Conservation (phyloP, 345 rosid genomes). For the Lepidium africanum region DNA sequence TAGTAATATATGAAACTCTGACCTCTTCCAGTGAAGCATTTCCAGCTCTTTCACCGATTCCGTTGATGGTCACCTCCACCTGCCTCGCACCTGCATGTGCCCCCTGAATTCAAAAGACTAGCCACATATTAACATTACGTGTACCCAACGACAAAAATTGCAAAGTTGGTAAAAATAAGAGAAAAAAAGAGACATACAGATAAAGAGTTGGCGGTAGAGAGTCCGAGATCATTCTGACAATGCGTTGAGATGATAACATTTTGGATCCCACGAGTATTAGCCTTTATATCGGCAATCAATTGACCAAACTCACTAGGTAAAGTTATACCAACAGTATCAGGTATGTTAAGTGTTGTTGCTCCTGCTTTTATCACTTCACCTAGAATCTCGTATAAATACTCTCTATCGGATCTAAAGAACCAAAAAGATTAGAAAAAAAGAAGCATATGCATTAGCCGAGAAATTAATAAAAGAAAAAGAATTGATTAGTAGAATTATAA, state of each 20-base stretch:
- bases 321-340: constrained; percentile 92
- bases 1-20: neutral
- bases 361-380: constrained; percentile 95
- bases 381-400: constrained; percentile 68
- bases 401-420: constrained; percentile 65
- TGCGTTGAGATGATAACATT: constrained; percentile 88
- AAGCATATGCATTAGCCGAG: neutral
- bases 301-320: constrained; percentile 74
- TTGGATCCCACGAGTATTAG: constrained; percentile 82
- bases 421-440: neutral
- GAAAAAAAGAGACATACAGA: constrained; percentile 39
- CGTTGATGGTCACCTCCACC: constrained; percentile 89
- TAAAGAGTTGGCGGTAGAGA: constrained; percentile 92
- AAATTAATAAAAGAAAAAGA: neutral
- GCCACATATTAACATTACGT: constrained; percentile 16
- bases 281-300: constrained; percentile 80
- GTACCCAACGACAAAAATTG: neutral
- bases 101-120: constrained; percentile 47
- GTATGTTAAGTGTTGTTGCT: constrained; percentile 88
- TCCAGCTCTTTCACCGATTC: constrained; percentile 99
- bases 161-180: neutral
- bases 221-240: constrained; percentile 99
- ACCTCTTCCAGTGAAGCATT: constrained; percentile 99
- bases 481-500: neutral
- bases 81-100: constrained; percentile 91